Evolutionary conservation across 306 rosid genomes (phyloP), one percentile per base, ranked within the genome.

Genomic region (Ziziphus jujuba): DNA sequence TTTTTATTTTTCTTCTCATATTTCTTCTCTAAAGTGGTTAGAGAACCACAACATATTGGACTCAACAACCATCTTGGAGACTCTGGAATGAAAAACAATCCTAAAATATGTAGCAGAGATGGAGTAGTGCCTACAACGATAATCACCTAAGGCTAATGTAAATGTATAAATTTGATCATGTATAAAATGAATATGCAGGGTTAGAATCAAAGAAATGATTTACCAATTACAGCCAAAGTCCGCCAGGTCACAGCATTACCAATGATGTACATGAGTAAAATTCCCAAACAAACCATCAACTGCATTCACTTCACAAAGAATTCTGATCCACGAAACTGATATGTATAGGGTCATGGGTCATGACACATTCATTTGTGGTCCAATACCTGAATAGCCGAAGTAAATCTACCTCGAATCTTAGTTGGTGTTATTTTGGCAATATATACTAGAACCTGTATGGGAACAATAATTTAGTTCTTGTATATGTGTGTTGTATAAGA

Each of bases 51-150:
- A n/a, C n/a, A n/a, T n/a, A n/a, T n/a, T n/a, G 61, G 48, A 81
- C 95, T 85, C 67, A 92, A 96, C 84, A 89, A 76, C 92, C 96
- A 91, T 79, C 96, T 91, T 57, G 98, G 97, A n/a, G n/a, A n/a
- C n/a, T n/a, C n/a, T n/a, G n/a, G n/a, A n/a, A n/a, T 82, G 84
- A 89, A 89, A 60, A 77, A 77, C 38, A 87, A 79, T 67, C 96
- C 77, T 51, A 85, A 14, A 65, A 89, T 84, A 58, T 89, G 98
- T 62, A 75, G 43, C 56, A 85, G 14, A 48, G 90, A 85, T 7
- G 96, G 91, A 72, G 83, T 65, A 53, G 35, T 62, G 55, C 90
- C 91, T 91, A 74, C 63, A 49, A 49, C 13, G 5, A n/a, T n/a
- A n/a, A n/a, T n/a, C n/a, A n/a, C n/a, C n/a, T n/a, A n/a, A n/a